A percentile compares a stretch with the other conserved stretches of the same genome.
These are phyloP conservation scores for Andrographis paniculata DNA, from an alignment of 305 asterid species.

Conservation along the genomic window DNA sequence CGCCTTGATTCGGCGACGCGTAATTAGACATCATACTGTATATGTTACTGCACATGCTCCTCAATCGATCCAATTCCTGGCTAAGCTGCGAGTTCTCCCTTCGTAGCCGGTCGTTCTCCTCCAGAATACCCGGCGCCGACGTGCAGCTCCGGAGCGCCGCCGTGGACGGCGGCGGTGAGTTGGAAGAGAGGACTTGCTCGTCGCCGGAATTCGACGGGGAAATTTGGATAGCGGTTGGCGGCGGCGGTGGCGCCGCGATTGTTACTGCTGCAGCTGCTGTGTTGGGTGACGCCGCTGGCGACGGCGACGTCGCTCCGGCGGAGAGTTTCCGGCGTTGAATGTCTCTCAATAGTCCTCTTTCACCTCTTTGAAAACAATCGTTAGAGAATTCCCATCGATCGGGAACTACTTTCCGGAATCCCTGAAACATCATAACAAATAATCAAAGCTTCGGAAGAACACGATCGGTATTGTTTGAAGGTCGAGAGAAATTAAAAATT, in stretches of 20 bases:
- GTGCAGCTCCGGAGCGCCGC: conserved; percentile 8
- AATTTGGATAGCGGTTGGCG: conserved; percentile 4
- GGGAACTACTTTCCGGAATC: conserved; percentile 60
- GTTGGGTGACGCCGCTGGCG: conserved; percentile 4
- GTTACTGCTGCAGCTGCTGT: conserved; percentile 14
- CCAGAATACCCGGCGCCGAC: conserved; percentile 28
- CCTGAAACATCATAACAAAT: conserved; percentile 20
- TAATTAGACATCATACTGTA: conserved; percentile 33
- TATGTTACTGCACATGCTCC: conserved; percentile 30
- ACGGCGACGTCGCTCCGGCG: too few species aligned
- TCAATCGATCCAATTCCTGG: conserved; percentile 27
- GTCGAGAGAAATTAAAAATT: not conserved
- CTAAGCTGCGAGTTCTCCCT: conserved; percentile 37
- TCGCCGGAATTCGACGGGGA: conserved; percentile 26
- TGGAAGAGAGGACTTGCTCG: conserved; percentile 19
- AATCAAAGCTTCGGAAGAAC: not conserved
- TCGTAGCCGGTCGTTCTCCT: conserved; percentile 40
- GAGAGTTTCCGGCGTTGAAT: conserved; percentile 53
- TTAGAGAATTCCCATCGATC: conserved; percentile 75
- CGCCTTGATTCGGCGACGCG: conserved; percentile 17
- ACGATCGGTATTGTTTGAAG: not conserved
- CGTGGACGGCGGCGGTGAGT: conserved; percentile 24
- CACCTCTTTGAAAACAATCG: conserved; percentile 47
- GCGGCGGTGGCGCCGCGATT: conserved; percentile 17
- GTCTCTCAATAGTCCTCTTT: conserved; percentile 37